phyloP scores from a whole-genome alignment of 2,329 filamentous ascomycete species.

The Sporothrix inflata region DNA sequence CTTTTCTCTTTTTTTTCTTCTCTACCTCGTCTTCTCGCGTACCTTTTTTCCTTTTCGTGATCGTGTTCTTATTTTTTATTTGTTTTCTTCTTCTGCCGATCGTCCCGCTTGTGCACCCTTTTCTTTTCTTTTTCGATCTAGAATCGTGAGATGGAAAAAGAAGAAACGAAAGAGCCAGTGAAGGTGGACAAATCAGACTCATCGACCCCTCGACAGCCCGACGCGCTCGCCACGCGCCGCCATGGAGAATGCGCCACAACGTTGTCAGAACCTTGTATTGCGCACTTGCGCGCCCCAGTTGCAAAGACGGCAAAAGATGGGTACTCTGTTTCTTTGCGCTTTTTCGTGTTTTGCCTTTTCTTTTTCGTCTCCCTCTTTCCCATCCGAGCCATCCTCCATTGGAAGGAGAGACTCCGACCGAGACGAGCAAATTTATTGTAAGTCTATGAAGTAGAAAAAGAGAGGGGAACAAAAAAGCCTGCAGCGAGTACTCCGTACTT shows the following conservation, averaged over 20 bases:
- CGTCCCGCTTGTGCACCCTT: neutral
- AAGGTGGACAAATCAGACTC: too few relatives aligned
- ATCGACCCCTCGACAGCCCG: neutral
- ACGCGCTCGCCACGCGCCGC: neutral
- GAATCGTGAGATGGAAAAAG: neutral
- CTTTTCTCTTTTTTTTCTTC: neutral
- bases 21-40: neutral
- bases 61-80: neutral
- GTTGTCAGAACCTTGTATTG: neutral
- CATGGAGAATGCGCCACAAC: neutral
- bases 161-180: neutral
- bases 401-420: neutral
- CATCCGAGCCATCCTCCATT: neutral
- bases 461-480: neutral
- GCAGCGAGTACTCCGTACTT: too few relatives aligned
- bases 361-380: neutral
- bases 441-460: neutral
- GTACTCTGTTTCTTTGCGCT: neutral
- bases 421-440: neutral
- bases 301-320: neutral
- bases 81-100: neutral
- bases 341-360: neutral
- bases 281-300: neutral
- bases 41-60: neutral
- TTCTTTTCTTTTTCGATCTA: neutral